Evolutionary conservation across 179 eudicot genomes (phyloP).

Genomic region (Pouteria campechiana): DNA sequence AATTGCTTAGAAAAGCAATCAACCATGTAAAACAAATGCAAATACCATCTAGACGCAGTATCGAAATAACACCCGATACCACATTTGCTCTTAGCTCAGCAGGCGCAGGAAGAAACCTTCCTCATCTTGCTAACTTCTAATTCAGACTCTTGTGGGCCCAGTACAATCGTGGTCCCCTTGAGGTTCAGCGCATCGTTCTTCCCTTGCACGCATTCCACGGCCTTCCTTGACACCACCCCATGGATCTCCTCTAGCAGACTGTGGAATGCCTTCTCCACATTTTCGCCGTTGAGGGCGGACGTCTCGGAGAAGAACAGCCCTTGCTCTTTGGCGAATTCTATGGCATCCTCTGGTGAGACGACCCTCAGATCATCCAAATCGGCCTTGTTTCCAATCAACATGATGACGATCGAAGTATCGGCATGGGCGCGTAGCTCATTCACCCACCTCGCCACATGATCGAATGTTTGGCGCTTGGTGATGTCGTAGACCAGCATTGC

Average conservation of each 20-base stretch:
- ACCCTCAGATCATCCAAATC: slow-evolving; percentile 51
- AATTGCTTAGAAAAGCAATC: no score
- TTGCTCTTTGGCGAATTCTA: slow-evolving; percentile 69
- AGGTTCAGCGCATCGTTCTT: slow-evolving; percentile 11
- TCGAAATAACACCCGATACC: no score
- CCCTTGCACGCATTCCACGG: slow-evolving; percentile 22
- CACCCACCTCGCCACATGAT: slow-evolving; percentile 76
- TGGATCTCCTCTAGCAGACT: slow-evolving; percentile 57
- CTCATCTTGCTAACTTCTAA: slow-evolving; percentile 79
- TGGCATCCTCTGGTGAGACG: slow-evolving; percentile 60
- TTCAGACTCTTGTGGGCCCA: slow-evolving; percentile 36
- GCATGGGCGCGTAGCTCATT: slow-evolving; percentile 78
- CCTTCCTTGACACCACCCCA: slow-evolving; percentile 47
- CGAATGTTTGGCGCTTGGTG: slow-evolving; percentile 64
- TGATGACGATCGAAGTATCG: slow-evolving; percentile 64
- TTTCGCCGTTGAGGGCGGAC: slow-evolving; percentile 69
- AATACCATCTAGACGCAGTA: no score
- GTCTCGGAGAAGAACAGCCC: slow-evolving; percentile 71
- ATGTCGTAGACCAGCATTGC: slow-evolving; percentile 80
- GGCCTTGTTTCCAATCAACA: slow-evolving; percentile 77
- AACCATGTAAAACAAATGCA: no score
- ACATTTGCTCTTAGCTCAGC: no score
- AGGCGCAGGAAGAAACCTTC: slow-evolving; percentile 47
- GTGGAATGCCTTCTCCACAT: slow-evolving; percentile 65
- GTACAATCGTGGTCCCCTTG: slow-evolving; percentile 43